phyloP scores from a whole-genome alignment of 148 eudicot genomes.

The Limonium bicolor region DNA sequence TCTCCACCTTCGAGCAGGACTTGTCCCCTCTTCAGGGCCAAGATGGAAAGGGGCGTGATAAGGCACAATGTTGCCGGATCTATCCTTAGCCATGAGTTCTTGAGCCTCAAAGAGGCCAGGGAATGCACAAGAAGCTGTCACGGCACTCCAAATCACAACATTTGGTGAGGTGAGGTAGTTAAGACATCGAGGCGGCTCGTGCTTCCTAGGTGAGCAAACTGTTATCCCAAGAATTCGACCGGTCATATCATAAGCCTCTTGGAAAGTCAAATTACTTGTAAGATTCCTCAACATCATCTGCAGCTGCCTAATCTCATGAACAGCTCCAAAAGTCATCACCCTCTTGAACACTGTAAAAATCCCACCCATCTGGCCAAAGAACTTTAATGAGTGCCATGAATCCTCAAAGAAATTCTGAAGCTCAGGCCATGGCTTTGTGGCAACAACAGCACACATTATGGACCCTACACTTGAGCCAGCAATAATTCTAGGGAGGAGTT shows the following conservation, averaged over 20 bases:
- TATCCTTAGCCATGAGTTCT: conserved; percentile 91
- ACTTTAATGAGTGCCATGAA: conserved; percentile 75
- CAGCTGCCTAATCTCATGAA: conserved; percentile 83
- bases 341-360: conserved; percentile 59
- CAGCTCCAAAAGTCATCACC: conserved; percentile 66
- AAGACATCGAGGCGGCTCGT: conserved; percentile 92
- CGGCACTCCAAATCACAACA: conserved; percentile 98
- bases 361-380: conserved; percentile 88
- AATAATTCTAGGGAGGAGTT: conserved; percentile 73
- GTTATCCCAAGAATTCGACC: conserved; percentile 85
- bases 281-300: conserved; percentile 69
- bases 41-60: conserved; percentile 89
- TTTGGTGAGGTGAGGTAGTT: conserved; percentile 96
- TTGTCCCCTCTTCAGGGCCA: conserved; percentile 59
- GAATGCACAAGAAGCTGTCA: conserved; percentile 97
- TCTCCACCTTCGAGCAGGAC: conserved; percentile 75
- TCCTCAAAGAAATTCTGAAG: conserved; percentile 90
- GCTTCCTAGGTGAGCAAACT: conserved; percentile 90
- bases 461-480: conserved; percentile 98
- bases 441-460: conserved; percentile 71
- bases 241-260: conserved; percentile 90
- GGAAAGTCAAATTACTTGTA: conserved; percentile 79
- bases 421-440: conserved; percentile 96
- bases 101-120: conserved; percentile 99
- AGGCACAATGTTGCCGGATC: conserved; percentile 80